phyloP scores from a whole-genome alignment of 805 yeast genomes.

The Scheffersomyces ergatensis region DNA sequence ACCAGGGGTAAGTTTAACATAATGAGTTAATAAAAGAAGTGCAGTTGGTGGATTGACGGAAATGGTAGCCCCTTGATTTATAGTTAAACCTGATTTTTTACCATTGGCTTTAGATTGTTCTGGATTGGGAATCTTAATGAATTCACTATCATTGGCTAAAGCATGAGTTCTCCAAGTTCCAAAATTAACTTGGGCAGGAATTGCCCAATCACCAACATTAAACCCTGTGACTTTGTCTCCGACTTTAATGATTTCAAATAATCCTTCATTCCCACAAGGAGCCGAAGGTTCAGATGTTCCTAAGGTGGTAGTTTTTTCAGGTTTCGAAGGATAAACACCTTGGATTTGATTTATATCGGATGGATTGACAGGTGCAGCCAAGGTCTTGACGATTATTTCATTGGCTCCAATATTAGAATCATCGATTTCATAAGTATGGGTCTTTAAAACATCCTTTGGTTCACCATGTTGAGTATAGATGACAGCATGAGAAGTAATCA shows the following conservation, averaged over 20 bases:
- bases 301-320: constrained; percentile 49
- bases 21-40: constrained; percentile 77
- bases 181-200: constrained; percentile 71
- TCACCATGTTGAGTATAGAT: constrained; percentile 69
- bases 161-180: constrained; percentile 90
- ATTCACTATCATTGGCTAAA: constrained; percentile 46
- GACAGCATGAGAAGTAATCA: constrained; percentile 62
- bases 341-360: constrained; percentile 46
- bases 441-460: constrained; percentile 52
- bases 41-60: constrained; percentile 94
- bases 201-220: constrained; percentile 78
- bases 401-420: constrained; percentile 40
- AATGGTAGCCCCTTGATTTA: constrained; percentile 79
- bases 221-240: constrained; percentile 54
- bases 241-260: constrained; percentile 73
- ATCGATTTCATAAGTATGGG: constrained; percentile 52
- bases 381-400: constrained; percentile 30
- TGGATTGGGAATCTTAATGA: constrained; percentile 58
- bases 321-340: constrained; percentile 46
- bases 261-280: constrained; percentile 93
- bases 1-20: constrained; percentile 57
- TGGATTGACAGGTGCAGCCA: constrained; percentile 43
- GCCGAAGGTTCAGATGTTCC: constrained; percentile 65
- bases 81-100: constrained; percentile 25
- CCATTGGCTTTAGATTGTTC: constrained; percentile 43